A percentile compares a stretch with the other conserved stretches of the same genome.
Evolutionary conservation across 345 rosid species (phyloP).

Genomic region (Populus davidiana): DNA sequence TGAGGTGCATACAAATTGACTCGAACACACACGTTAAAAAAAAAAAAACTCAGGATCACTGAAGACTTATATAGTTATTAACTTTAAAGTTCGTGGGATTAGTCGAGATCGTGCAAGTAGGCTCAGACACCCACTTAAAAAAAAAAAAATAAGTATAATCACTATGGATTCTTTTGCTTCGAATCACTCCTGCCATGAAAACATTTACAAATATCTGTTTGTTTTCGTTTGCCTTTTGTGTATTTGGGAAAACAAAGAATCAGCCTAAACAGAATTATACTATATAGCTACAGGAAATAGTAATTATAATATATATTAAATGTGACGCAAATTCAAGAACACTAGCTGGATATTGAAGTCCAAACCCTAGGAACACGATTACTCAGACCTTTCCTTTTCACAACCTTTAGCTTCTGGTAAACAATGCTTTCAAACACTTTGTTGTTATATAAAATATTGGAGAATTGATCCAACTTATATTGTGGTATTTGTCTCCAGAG

Average conservation of each 20-base stretch:
- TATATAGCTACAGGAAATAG: no score
- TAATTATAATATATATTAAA: neutral
- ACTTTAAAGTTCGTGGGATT: fast-evolving
- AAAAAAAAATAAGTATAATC: no score
- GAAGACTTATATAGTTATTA: no score
- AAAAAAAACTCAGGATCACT: no score
- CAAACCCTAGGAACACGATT: neutral
- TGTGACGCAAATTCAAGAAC: neutral
- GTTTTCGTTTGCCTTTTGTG: no score
- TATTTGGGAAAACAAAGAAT: no score
- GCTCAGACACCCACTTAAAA: no score
- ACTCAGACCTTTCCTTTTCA: neutral
- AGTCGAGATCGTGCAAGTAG: fast-evolving
- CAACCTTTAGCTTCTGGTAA: constrained; percentile 3
- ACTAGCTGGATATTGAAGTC: neutral
- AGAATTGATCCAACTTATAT: neutral
- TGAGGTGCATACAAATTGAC: fast-evolving
- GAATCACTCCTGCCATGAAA: no score
- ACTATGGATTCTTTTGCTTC: no score
- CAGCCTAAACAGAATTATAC: no score
- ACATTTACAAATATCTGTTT: no score
- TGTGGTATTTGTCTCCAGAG: neutral
- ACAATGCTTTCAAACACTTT: constrained; percentile 4
- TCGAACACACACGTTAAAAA: no score
- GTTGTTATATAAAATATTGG: neutral